Conservation (phyloP, 2,329 filamentous ascomycete genomes). For the Colletotrichum incanum region DNA sequence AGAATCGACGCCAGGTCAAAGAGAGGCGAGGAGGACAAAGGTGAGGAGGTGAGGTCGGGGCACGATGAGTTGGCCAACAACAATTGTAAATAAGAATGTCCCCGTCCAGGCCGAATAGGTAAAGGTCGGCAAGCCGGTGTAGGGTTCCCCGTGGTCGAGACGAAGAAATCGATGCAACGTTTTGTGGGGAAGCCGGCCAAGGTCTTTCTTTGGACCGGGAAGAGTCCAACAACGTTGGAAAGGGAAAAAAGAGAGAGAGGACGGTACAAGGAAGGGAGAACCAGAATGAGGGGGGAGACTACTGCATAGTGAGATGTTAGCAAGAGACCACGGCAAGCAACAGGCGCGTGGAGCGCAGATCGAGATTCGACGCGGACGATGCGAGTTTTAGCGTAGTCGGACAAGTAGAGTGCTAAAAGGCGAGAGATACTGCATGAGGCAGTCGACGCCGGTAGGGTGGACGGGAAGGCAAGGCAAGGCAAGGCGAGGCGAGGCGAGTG, state of each 20-base stretch:
- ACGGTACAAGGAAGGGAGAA: slow-evolving; percentile 15
- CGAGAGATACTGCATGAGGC: slow-evolving; percentile 38
- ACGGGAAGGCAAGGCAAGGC: slow-evolving; percentile 12
- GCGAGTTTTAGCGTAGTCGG: slow-evolving; percentile 38
- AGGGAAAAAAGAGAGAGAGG: not conserved
- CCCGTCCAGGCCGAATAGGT: slow-evolving; percentile 9
- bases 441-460: slow-evolving; percentile 27
- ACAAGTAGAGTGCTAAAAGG: slow-evolving; percentile 35
- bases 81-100: slow-evolving; percentile 29
- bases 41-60: not conserved
- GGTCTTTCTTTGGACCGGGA: slow-evolving; percentile 18
- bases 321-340: slow-evolving; percentile 35
- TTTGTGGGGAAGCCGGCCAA: slow-evolving; percentile 39
- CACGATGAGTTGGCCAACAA: slow-evolving; percentile 15
- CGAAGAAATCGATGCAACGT: slow-evolving; percentile 39
- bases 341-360: slow-evolving; percentile 42
- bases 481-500: not conserved
- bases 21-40: slow-evolving; percentile 18
- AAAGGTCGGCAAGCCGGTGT: slow-evolving; percentile 15
- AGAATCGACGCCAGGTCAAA: slow-evolving; percentile 22
- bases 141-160: slow-evolving; percentile 38
- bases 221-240: not conserved
- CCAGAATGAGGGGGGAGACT: not conserved
- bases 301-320: slow-evolving; percentile 12
- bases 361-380: slow-evolving; percentile 38